Conservation (phyloP, 2,329 filamentous ascomycete species). For the Tolypocladium endophyticum region DNA sequence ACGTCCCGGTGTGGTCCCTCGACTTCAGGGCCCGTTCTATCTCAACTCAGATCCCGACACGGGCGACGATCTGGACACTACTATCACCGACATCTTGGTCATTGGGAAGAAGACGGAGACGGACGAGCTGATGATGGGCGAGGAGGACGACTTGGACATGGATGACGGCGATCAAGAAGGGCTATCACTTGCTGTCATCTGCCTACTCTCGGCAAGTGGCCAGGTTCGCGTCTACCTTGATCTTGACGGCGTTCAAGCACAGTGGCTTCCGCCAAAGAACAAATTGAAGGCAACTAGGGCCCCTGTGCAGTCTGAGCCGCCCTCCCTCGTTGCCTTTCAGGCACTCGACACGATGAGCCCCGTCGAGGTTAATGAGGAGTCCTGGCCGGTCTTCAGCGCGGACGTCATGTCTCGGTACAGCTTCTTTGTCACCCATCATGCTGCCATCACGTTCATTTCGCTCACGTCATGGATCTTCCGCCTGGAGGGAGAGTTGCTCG, state of each 20-base stretch:
- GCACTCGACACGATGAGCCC: conserved; percentile 48
- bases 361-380: conserved; percentile 42
- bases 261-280: conserved; percentile 50
- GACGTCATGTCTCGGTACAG: conserved; percentile 53
- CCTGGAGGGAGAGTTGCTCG: conserved; percentile 49
- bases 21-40: conserved; percentile 52
- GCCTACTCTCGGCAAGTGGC: conserved; percentile 49
- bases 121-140: conserved; percentile 51
- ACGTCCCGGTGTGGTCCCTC: conserved; percentile 46
- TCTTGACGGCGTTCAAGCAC: conserved; percentile 51
- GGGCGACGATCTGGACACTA: conserved; percentile 45
- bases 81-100: conserved; percentile 50
- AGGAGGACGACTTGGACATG: conserved; percentile 50
- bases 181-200: conserved; percentile 48
- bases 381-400: conserved; percentile 53
- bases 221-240: conserved; percentile 53
- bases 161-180: conserved; percentile 48
- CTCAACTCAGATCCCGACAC: conserved; percentile 43
- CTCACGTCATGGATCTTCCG: conserved; percentile 54
- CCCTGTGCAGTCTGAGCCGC: conserved; percentile 25
- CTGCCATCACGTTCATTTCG: conserved; percentile 49
- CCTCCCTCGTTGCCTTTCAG: conserved; percentile 49
- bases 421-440: conserved; percentile 52
- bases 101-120: conserved; percentile 53
- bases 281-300: conserved; percentile 35